phyloP scores from a whole-genome alignment of 257 asterid species.

The Nicotiana obtusifolia region DNA sequence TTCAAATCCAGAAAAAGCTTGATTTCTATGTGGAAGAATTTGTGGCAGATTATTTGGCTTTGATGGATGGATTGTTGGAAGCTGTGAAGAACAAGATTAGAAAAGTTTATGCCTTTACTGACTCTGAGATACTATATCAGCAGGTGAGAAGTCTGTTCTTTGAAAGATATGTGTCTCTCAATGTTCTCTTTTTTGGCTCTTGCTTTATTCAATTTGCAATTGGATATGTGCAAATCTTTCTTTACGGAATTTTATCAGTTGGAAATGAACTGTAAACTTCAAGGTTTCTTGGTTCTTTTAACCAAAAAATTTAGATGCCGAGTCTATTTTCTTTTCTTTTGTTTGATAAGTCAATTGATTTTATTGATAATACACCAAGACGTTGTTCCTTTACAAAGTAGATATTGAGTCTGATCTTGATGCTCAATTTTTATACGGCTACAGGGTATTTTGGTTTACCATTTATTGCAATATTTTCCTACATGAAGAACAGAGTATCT shows the following conservation, averaged over 20 bases:
- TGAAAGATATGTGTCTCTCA: constrained; percentile 4
- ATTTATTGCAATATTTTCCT: neutral
- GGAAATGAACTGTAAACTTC: neutral
- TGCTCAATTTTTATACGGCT: neutral
- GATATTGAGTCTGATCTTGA: neutral
- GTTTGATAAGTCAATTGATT: neutral
- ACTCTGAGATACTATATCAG: constrained; percentile 50
- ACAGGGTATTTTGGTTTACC: neutral
- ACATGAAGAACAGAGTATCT: neutral
- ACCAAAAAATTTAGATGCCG: neutral
- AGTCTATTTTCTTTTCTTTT: neutral
- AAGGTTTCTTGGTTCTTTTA: neutral
- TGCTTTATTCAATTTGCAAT: neutral
- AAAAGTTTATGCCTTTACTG: constrained; percentile 60
- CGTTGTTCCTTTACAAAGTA: neutral
- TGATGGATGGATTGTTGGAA: constrained; percentile 79
- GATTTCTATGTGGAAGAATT: constrained; percentile 71
- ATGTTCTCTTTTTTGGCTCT: neutral
- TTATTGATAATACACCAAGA: neutral
- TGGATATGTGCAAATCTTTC: neutral
- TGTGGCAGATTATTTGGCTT: constrained; percentile 83
- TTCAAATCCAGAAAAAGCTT: constrained; percentile 85
- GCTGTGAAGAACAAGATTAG: constrained; percentile 47
- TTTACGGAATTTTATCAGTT: neutral
- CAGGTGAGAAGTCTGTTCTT: constrained; percentile 53